Evolutionary conservation across 2,329 filamentous ascomycete species (phyloP).

Genomic region (Claviceps sp.): DNA sequence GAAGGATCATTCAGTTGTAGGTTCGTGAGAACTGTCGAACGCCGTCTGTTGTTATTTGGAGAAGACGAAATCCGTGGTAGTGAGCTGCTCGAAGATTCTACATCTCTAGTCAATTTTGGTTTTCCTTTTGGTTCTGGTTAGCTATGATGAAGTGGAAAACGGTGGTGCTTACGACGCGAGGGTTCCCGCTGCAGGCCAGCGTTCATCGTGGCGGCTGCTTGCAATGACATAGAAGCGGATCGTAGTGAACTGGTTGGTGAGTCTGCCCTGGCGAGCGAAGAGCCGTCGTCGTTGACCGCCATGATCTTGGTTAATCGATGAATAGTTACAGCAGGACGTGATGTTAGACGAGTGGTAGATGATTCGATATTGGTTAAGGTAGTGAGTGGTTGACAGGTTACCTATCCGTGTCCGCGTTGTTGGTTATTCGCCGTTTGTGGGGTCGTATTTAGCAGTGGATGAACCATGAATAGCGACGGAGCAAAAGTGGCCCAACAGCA

Average conservation of each 20-base stretch:
- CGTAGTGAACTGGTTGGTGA: constrained; percentile 49
- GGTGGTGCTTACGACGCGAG: constrained; percentile 33
- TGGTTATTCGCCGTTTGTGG: neutral
- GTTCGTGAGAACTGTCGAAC: constrained; percentile 60
- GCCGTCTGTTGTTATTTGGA: constrained; percentile 41
- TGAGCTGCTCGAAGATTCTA: constrained; percentile 41
- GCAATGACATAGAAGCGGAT: constrained; percentile 56
- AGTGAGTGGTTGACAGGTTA: neutral
- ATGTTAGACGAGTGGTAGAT: neutral
- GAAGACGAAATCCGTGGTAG: constrained; percentile 28
- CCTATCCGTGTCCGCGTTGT: neutral
- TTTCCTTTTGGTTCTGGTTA: neutral
- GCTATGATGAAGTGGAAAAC: neutral
- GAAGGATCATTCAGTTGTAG: constrained; percentile 59
- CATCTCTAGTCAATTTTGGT: constrained; percentile 4
- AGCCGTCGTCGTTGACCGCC: constrained; percentile 17
- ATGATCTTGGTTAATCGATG: constrained; percentile 4
- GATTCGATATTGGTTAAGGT: neutral
- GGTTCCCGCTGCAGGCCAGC: constrained; percentile 57
- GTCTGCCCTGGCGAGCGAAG: constrained; percentile 20
- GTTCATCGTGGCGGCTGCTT: constrained; percentile 66
- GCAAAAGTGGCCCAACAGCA: too few species aligned
- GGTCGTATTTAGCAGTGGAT: too few species aligned
- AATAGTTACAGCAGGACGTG: neutral
- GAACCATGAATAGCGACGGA: too few species aligned